Evolutionary conservation across 257 asterid species (phyloP), one percentile per base, ranked within the genome.

Genomic region (Solanum ossicruentum): DNA sequence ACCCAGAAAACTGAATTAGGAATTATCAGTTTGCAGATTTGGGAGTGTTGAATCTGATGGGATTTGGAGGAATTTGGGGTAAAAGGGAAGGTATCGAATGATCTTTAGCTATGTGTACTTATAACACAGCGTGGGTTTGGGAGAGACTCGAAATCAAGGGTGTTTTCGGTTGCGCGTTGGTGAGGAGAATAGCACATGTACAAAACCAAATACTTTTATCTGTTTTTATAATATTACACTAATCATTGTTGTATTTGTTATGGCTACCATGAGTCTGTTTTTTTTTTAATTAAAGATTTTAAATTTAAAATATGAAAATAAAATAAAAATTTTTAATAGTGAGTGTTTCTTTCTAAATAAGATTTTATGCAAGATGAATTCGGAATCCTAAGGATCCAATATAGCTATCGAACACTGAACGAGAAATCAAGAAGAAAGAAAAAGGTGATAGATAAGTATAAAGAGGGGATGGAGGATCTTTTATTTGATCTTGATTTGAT

Each of bases 1-100:
- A 86, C 88, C 89, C 93, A 85, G 52, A 72, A 23, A 57, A 85
- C 72, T 83, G 51, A 86, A 90, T 23, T 82, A 89, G 85, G 84
- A 85, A 88, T 85, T 63, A 86, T 18, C 83, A 56, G 47, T 43
- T 70, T 18, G 1, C 5, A 58, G 77, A 23, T 56, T 15, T 23
- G 81, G 54, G 80, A 60, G 77, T 75, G 61, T 49, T 75, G 43
- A 75, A 75, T 75, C 82, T 49, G 72, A 58, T 49, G 72, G 41
- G 57, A 81, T 81, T 28, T 43, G 71, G 61, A 75, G 8, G 10
- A 26, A 79, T 88, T 84, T 89, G 87, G 92, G 91, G n/a, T 21
- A n/a, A 85, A 85, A 52, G 36, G 58, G 78, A 63, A 72, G 49
- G 83, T 84, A 86, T 52, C 39, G 28, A 78, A 83, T 83, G 79